Percentiles rank a stretch among this genome's conserved stretches.
Conservation (phyloP, 768 basidiomycete genomes). For the Boletus speciosus region DNA sequence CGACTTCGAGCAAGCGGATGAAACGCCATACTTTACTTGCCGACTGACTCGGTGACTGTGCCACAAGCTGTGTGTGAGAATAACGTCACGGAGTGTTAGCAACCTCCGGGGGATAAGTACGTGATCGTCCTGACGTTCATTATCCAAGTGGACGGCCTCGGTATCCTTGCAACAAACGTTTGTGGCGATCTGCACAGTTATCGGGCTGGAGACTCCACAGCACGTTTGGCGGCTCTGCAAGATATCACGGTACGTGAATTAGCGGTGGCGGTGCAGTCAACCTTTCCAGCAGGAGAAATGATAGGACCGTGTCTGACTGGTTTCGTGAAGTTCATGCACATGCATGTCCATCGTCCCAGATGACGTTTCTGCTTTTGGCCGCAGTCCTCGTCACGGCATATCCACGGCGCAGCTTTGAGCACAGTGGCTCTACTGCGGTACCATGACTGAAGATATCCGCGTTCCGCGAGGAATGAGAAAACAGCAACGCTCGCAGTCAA, state of each 20-base stretch:
- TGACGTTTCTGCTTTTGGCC: not conserved
- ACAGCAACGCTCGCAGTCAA: not conserved
- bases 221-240: constrained; percentile 1
- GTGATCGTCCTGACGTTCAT: constrained; percentile 1
- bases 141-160: not conserved
- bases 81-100: constrained; percentile 1
- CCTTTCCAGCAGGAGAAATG: not conserved
- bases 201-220: constrained; percentile 5
- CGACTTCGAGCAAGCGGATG: constrained; percentile 10
- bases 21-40: constrained; percentile 28
- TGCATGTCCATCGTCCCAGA: not conserved
- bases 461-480: not conserved
- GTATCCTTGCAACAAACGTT: not conserved
- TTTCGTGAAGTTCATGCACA: not conserved
- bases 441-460: not conserved
- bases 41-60: constrained; percentile 25
- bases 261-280: constrained; percentile 1
- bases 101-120: constrained; percentile 8
- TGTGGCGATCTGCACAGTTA: not conserved
- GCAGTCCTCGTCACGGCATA: not conserved
- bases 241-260: not conserved
- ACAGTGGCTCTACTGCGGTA: constrained; percentile 4
- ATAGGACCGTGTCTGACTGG: not conserved
- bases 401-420: constrained; percentile 3
- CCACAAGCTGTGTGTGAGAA: constrained; percentile 32